phyloP scores from a whole-genome alignment of 1,284 basidiomycete genomes.

The Tremellales sp. region DNA sequence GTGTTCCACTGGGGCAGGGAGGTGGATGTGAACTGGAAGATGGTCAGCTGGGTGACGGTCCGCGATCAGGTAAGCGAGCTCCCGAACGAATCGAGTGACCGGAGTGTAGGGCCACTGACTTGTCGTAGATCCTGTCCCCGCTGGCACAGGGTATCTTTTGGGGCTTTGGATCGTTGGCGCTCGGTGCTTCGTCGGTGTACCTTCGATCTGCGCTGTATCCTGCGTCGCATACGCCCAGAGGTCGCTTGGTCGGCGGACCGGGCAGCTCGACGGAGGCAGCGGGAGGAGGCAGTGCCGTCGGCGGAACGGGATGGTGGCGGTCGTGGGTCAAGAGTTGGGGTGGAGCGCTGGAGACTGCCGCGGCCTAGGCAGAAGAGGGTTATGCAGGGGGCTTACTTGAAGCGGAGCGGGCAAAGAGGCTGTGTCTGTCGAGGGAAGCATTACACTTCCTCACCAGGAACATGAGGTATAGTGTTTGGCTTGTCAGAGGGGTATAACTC shows the following conservation, averaged over 20 bases:
- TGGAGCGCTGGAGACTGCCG: conserved; percentile 29
- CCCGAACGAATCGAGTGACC: not conserved
- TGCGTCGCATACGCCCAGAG: conserved; percentile 25
- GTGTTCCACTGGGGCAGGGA: conserved; percentile 41
- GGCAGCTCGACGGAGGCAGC: conserved; percentile 22
- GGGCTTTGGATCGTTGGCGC: conserved; percentile 37
- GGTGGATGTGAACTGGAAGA: conserved; percentile 40
- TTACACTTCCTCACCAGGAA: not conserved
- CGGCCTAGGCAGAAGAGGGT: conserved; percentile 8
- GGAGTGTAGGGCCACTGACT: not conserved
- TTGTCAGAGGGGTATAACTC: too few relatives aligned
- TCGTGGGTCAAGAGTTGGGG: conserved; percentile 32
- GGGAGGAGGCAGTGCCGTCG: conserved; percentile 35
- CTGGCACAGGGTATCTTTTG: conserved; percentile 46
- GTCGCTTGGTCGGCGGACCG: conserved; percentile 34
- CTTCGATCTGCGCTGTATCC: conserved; percentile 34
- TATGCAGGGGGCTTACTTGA: too few relatives aligned
- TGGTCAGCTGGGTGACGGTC: conserved; percentile 42
- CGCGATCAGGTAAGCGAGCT: conserved; percentile 43
- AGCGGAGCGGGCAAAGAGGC: too few relatives aligned
- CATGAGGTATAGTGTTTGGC: too few relatives aligned
- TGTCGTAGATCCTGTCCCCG: conserved; percentile 30
- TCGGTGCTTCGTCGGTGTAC: conserved; percentile 23
- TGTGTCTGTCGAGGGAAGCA: not conserved
- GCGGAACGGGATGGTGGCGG: conserved; percentile 27